Conservation (phyloP, 1,139 yeast species). For the Kurtzmaniella natalensis region DNA sequence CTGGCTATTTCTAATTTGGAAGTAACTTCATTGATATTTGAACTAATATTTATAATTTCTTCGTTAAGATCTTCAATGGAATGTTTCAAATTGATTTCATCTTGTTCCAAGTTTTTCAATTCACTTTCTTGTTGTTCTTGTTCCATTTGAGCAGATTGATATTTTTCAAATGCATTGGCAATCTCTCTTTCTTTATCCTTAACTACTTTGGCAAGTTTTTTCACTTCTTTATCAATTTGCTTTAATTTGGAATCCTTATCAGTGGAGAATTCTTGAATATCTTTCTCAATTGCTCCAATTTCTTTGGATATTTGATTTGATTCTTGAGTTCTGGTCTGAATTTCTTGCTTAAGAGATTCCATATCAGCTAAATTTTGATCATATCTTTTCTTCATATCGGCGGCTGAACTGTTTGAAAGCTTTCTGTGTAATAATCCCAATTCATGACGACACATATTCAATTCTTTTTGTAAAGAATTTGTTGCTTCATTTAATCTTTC, state of each 20-base stretch:
- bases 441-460: conserved; percentile 67
- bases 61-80: conserved; percentile 35
- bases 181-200: conserved; percentile 37
- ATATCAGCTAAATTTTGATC: conserved; percentile 49
- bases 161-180: conserved; percentile 46
- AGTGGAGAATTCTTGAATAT: conserved; percentile 74
- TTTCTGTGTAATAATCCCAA: conserved; percentile 57
- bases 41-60: conserved; percentile 22
- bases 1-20: conserved; percentile 32
- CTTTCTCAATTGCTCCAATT: conserved; percentile 60
- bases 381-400: conserved; percentile 49
- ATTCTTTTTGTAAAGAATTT: conserved; percentile 56
- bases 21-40: conserved; percentile 24
- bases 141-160: conserved; percentile 66
- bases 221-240: conserved; percentile 57
- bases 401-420: conserved; percentile 57
- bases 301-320: conserved; percentile 29
- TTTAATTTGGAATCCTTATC: conserved; percentile 80
- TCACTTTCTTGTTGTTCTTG: conserved; percentile 67
- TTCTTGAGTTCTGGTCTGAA: conserved; percentile 28
- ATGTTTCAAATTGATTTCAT: conserved; percentile 27
- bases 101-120: conserved; percentile 40
- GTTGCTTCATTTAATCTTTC: conserved; percentile 49
- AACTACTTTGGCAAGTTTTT: conserved; percentile 32
- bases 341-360: conserved; percentile 33